phyloP scores from a whole-genome alignment of 148 eudicot species.

The Drosera capensis region DNA sequence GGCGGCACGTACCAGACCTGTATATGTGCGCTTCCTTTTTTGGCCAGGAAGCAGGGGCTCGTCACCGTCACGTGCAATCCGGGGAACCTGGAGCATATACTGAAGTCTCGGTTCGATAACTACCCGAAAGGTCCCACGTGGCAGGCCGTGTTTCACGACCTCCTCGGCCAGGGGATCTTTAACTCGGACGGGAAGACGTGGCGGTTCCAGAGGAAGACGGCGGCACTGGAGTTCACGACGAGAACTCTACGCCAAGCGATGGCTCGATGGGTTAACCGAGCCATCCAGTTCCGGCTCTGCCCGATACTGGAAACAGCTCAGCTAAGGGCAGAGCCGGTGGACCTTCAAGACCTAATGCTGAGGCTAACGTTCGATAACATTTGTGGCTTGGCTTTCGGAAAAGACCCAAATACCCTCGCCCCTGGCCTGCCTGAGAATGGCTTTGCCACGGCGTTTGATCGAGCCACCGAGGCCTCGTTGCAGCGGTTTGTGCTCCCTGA shows the following conservation, averaged over 20 bases:
- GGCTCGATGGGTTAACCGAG: constrained; percentile 85
- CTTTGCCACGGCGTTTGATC: constrained; percentile 57
- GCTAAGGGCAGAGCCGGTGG: constrained; percentile 27
- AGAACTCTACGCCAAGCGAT: constrained; percentile 77
- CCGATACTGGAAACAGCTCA: constrained; percentile 41
- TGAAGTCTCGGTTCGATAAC: no score
- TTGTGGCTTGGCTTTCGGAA: constrained; percentile 80
- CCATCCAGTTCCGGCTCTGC: constrained; percentile 65
- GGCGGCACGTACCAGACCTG: no score
- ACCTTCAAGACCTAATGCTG: constrained; percentile 45
- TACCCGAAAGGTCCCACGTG: no score
- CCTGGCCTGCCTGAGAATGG: constrained; percentile 54
- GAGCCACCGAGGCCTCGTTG: constrained; percentile 64
- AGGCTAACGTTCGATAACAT: constrained; percentile 78
- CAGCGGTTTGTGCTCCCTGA: constrained; percentile 63
- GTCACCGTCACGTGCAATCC: no score
- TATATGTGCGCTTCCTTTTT: no score
- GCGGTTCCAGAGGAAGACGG: constrained; percentile 78
- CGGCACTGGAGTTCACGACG: constrained; percentile 83
- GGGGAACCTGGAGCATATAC: no score
- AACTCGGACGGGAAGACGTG: constrained; percentile 81
- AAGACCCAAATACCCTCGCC: constrained; percentile 70
- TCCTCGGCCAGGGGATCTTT: no score
- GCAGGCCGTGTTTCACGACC: no score
- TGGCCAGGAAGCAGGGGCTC: no score